These are phyloP conservation scores for Phytophthora sp. DNA, from an alignment of 352 stramenopile genomes.

Conservation along the genomic window DNA sequence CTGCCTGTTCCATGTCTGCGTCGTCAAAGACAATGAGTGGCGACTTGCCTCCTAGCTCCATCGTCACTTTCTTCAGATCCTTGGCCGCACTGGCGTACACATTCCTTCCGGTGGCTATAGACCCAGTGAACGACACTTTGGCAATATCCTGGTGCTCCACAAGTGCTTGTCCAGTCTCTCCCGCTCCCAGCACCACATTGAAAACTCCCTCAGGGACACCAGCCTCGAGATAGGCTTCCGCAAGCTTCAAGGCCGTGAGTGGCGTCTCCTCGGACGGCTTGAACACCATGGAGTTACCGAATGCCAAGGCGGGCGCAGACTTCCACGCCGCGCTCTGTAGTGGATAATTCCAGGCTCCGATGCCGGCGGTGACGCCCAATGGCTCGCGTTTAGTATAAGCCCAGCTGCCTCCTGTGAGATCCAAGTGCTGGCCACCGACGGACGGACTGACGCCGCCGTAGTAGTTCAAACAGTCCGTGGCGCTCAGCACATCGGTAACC, in stretches of 20 bases:
- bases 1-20: conserved; percentile 80
- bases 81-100: conserved; percentile 77
- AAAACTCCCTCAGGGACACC: conserved; percentile 79
- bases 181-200: conserved; percentile 77
- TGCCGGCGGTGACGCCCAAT: conserved; percentile 72
- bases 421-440: conserved; percentile 72
- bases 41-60: conserved; percentile 92
- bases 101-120: conserved; percentile 62
- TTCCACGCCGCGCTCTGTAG: conserved; percentile 85
- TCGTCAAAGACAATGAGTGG: conserved; percentile 90
- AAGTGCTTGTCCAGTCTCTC: conserved; percentile 61
- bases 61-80: conserved; percentile 88
- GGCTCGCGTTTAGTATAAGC: conserved; percentile 81
- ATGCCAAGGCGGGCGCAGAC: conserved; percentile 79
- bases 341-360: conserved; percentile 87
- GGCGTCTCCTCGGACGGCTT: conserved; percentile 92
- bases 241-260: conserved; percentile 68
- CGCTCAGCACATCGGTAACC: conserved; percentile 71
- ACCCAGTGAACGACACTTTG: conserved; percentile 91
- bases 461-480: conserved; percentile 81
- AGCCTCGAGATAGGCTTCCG: conserved; percentile 70
- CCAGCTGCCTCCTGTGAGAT: conserved; percentile 70
- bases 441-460: conserved; percentile 72
- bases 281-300: conserved; percentile 93
- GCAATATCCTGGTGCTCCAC: conserved; percentile 57